phyloP scores from a whole-genome alignment of 495 filamentous ascomycete genomes.

The Cercophora sp. region DNA sequence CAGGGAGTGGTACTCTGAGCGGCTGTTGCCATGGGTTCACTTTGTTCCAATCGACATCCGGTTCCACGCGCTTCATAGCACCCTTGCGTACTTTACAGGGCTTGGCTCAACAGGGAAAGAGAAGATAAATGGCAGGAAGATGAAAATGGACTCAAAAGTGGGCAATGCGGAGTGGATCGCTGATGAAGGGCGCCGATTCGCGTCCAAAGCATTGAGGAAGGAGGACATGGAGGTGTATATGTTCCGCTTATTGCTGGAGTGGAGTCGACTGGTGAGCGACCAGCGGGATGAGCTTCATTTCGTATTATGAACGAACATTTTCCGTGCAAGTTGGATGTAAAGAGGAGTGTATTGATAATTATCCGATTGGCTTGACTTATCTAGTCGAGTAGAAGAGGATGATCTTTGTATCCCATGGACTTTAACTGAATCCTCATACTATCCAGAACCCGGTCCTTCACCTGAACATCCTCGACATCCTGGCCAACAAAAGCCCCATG shows the following conservation, averaged over 20 bases:
- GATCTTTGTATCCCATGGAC: constrained; percentile 51
- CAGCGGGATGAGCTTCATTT: constrained; percentile 53
- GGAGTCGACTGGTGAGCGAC: constrained; percentile 63
- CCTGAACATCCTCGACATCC: constrained; percentile 52
- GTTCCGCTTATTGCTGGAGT: constrained; percentile 74
- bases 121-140: constrained; percentile 45
- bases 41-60: constrained; percentile 73
- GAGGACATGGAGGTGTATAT: constrained; percentile 85
- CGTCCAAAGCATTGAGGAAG: constrained; percentile 58
- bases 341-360: too few species aligned
- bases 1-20: constrained; percentile 69
- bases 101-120: constrained; percentile 29
- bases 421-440: constrained; percentile 70
- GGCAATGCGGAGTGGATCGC: constrained; percentile 57
- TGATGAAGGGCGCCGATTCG: constrained; percentile 63
- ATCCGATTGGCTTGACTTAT: too few species aligned
- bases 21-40: constrained; percentile 69
- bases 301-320: too few species aligned
- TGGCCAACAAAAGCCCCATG: constrained; percentile 61
- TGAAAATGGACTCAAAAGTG: constrained; percentile 23
- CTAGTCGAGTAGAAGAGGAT: constrained; percentile 43
- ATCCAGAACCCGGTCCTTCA: constrained; percentile 63
- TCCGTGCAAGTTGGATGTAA: too few species aligned
- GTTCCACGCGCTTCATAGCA: constrained; percentile 60
- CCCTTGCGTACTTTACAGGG: constrained; percentile 59